Evolutionary conservation across 202 grass and related monocot species (phyloP), one percentile per base, ranked within the genome.

Genomic region (Musa balbisiana): DNA sequence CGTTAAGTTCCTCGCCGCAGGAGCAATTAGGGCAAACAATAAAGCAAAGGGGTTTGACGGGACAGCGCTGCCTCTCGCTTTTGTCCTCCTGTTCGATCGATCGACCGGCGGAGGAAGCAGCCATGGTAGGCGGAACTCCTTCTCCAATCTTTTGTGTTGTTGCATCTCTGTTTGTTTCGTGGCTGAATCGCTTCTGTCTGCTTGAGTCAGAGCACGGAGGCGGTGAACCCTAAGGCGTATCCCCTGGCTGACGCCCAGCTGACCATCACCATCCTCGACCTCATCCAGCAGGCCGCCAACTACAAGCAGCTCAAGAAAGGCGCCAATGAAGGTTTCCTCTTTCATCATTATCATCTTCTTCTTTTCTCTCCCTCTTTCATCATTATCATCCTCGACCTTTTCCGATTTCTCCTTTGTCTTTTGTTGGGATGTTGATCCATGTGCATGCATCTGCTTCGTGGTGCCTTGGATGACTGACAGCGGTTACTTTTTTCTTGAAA

Each of bases 261-360:
- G 23, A 68, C 76, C 49, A 78, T 78, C 62, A 78, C 76, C 51
- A 78, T 78, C 11, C 53, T 78, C 51, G 76, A 78, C 55, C 64
- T 78, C 51, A 53, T 78, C 14, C 76, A 78, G 52, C 76, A 78
- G 49, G 76, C 63, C 8, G 76, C 76, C 76, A 78, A 78, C 76
- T 78, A 78, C 76, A 78, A 69, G 76, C 76, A 78, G 21, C 76
- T 78, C 24, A 76, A 76, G 74, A 76, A 76, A 33, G 74, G 74
- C 8, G 74, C 74, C 8, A 76, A 76, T 64, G 74, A 76, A 76
- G 74, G 74, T 76, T 21, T 8, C 33, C 26, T 2, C 11, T 69
- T 16, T 51, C 33, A 10, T 8, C 33, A 43, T 43, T 43, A 43
- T 74, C 10, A 23, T 72, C 17, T 58, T 56, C 5, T 6, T 55